A percentile compares a stretch with the other conserved stretches of the same genome.
These are phyloP conservation scores for Umbelopsis ramanniana DNA, from an alignment of 192 early-diverging fungal genomes.

Conservation along the genomic window DNA sequence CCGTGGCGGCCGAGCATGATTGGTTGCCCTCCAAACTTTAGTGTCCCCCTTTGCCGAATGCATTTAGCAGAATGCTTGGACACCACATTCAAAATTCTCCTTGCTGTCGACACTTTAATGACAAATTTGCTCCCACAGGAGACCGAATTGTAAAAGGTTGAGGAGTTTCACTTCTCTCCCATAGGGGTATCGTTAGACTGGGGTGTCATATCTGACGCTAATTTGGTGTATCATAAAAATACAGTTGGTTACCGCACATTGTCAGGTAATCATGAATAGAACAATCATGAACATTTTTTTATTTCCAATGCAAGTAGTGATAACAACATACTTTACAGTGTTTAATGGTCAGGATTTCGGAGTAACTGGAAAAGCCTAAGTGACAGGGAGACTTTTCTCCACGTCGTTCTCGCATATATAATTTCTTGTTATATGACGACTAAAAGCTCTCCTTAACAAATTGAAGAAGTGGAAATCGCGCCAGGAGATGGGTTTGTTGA, in stretches of 20 bases:
- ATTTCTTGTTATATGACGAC: background rate
- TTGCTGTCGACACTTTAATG: background rate
- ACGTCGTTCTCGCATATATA: background rate
- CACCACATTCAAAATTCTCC: background rate
- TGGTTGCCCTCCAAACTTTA: too few relatives aligned
- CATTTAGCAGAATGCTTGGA: background rate
- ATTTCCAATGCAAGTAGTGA: too few relatives aligned
- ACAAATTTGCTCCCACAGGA: background rate
- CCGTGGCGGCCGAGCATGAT: too few relatives aligned
- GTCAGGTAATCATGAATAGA: too few relatives aligned
- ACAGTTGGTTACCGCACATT: too few relatives aligned
- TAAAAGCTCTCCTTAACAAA: conserved; percentile 1
- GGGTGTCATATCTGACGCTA: too few relatives aligned
- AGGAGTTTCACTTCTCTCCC: conserved; percentile 12
- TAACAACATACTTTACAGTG: too few relatives aligned
- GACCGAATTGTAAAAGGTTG: background rate
- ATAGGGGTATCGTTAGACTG: background rate
- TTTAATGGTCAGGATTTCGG: too few relatives aligned
- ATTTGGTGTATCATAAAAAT: too few relatives aligned
- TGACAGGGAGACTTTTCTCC: background rate
- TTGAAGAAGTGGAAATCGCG: background rate
- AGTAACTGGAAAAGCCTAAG: background rate
- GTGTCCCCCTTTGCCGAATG: background rate
- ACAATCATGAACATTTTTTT: too few relatives aligned
- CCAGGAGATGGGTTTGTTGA: conserved; percentile 12